A percentile compares a stretch with the other conserved stretches of the same genome.
These are phyloP conservation scores for Penicillium sp. DNA, from an alignment of 2,329 filamentous ascomycete species.

Conservation along the genomic window DNA sequence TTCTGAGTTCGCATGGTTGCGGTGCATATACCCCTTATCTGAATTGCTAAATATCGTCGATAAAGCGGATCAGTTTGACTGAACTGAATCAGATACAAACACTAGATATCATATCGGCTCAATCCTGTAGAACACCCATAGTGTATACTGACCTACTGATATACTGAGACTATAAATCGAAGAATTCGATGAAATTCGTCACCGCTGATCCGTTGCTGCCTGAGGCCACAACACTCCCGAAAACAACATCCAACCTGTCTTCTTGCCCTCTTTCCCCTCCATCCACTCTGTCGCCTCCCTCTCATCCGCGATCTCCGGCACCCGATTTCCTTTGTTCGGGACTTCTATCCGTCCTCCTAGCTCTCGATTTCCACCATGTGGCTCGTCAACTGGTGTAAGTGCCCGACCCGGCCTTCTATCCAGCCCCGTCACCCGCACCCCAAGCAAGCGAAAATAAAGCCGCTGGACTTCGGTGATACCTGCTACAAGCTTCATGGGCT, in stretches of 20 bases:
- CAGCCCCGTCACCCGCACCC: slow-evolving; percentile 6
- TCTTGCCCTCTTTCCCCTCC: slow-evolving; percentile 25
- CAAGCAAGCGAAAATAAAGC: neutral
- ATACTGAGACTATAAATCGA: neutral
- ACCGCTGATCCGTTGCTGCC: slow-evolving; percentile 15
- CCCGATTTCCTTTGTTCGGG: slow-evolving; percentile 3
- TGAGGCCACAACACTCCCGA: slow-evolving; percentile 22
- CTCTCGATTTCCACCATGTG: slow-evolving; percentile 58
- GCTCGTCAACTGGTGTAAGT: slow-evolving; percentile 92
- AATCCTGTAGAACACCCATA: neutral
- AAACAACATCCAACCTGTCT: slow-evolving; percentile 33
- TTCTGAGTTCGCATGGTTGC: slow-evolving; percentile 27
- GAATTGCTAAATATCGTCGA: slow-evolving; percentile 22
- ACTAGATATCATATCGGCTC: neutral
- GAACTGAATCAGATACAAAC: neutral
- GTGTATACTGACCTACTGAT: too few species aligned
- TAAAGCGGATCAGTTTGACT: slow-evolving; percentile 1
- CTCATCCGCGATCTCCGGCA: slow-evolving; percentile 12
- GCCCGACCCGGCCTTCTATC: slow-evolving; percentile 7
- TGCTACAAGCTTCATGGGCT: too few species aligned
- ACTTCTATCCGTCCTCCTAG: neutral
- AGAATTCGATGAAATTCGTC: neutral
- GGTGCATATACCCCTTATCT: slow-evolving; percentile 33
- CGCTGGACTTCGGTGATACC: neutral
- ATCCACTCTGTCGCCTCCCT: slow-evolving; percentile 19